Percentiles rank a stretch among this genome's conserved stretches.
Conservation (phyloP, 208 protist genomes). For the Lotmaria passim region DNA sequence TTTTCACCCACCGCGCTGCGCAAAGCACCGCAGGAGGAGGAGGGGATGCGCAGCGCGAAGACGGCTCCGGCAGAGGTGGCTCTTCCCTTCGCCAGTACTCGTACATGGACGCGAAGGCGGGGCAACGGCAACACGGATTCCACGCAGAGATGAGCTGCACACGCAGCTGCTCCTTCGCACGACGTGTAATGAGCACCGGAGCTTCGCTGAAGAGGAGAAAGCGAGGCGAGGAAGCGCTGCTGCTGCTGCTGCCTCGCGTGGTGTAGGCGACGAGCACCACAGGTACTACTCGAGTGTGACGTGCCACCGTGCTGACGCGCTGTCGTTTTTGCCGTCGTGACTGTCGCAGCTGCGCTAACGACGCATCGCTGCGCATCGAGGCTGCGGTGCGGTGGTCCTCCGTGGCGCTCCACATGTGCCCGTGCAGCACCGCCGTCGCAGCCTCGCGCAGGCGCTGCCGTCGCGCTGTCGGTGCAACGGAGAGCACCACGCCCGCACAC, state of each 20-base stretch:
- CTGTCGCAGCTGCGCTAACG: background rate
- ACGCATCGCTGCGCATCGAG: background rate
- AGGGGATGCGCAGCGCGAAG: background rate
- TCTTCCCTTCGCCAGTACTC: conserved; percentile 56
- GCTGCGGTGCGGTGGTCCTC: conserved; percentile 1
- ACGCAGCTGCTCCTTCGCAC: conserved; percentile 7
- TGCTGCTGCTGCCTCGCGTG: background rate
- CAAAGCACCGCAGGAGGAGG: background rate
- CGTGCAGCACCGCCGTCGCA: conserved; percentile 41
- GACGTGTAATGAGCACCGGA: conserved; percentile 37
- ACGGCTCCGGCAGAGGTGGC: background rate
- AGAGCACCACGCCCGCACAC: background rate
- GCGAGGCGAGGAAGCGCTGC: background rate
- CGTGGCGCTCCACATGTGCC: conserved; percentile 59
- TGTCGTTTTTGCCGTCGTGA: background rate
- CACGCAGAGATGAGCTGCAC: conserved; percentile 67
- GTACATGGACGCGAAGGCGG: conserved; percentile 37
- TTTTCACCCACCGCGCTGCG: background rate
- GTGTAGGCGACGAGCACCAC: conserved; percentile 21
- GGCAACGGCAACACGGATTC: conserved; percentile 41
- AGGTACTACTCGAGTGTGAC: conserved; percentile 28
- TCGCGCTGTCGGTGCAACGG: background rate
- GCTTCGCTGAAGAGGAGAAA: conserved; percentile 38
- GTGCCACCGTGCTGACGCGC: conserved; percentile 22
- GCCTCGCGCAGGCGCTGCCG: background rate